Conservation (phyloP, 1,139 yeast genomes). For the Nadsonia starkeyi-henricii region DNA sequence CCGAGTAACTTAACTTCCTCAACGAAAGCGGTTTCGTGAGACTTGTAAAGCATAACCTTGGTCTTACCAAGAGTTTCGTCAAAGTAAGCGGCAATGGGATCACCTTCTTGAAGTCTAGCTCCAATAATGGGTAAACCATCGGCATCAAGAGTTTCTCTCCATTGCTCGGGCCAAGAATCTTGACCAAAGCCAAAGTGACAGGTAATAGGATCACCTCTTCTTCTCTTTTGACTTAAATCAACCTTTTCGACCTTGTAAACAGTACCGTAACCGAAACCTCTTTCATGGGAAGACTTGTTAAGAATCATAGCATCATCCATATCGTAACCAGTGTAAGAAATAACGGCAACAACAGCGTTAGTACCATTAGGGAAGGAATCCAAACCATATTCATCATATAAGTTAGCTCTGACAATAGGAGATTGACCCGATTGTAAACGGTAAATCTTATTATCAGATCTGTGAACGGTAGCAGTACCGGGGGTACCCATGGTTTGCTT, state of each 20-base stretch:
- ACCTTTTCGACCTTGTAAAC: conserved; percentile 89
- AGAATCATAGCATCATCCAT: conserved; percentile 99
- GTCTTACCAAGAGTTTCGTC: conserved; percentile 90
- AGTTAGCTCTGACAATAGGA: conserved; percentile 87
- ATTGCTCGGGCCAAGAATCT: conserved; percentile 82
- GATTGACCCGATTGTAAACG: conserved; percentile 93
- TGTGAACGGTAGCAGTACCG: conserved; percentile 82
- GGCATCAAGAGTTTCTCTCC: conserved; percentile 77
- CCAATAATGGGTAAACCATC: conserved; percentile 95
- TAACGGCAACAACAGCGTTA: conserved; percentile 97
- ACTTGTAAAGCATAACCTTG: conserved; percentile 82
- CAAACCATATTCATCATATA: conserved; percentile 94
- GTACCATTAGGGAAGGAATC: conserved; percentile 98
- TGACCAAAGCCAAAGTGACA: conserved; percentile 91
- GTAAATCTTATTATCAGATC: conserved; percentile 91
- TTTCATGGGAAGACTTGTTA: conserved; percentile 91
- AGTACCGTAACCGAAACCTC: conserved; percentile 97
- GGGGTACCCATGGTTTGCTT: conserved; percentile 99
- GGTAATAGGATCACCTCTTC: conserved; percentile 88
- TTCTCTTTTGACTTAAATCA: conserved; percentile 63
- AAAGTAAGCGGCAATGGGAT: conserved; percentile 84
- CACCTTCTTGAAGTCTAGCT: conserved; percentile 80
- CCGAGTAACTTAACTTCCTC: conserved; percentile 91
- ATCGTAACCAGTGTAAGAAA: conserved; percentile 97
- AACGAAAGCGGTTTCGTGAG: conserved; percentile 86